Evolutionary conservation across 345 rosid genomes (phyloP).

Genomic region (Conringia planisiliqua): DNA sequence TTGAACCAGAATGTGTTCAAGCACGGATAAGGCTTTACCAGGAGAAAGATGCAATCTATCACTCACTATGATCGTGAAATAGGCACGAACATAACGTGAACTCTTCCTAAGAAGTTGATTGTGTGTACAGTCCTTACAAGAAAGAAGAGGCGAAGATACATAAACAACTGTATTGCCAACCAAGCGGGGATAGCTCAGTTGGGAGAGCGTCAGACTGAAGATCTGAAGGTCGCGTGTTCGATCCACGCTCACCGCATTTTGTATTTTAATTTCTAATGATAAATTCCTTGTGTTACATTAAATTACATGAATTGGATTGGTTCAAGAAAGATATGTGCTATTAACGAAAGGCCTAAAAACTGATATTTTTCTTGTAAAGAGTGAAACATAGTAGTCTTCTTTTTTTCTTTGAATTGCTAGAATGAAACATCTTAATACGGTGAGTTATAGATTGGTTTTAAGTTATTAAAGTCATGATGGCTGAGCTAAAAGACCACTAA

Average conservation of each 20-base stretch:
- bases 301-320: not conserved
- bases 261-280: not conserved
- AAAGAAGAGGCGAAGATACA: too few species aligned
- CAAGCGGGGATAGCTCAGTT: constrained; percentile 63
- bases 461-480: not conserved
- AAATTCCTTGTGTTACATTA: not conserved
- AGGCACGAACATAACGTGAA: too few species aligned
- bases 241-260: constrained; percentile 80
- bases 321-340: not conserved
- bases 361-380: not conserved
- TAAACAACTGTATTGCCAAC: not conserved
- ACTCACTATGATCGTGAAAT: too few species aligned
- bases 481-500: not conserved
- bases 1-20: not conserved
- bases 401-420: not conserved
- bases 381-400: not conserved
- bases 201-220: constrained; percentile 99
- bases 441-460: not conserved
- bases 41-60: not conserved
- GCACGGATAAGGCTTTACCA: not conserved
- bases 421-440: not conserved
- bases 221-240: constrained; percentile 98
- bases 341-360: not conserved
- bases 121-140: too few species aligned
- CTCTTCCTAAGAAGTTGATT: too few species aligned